Base-by-base conservation (phyloP, 768 basidiomycete species). In the Paxillus involutus region DNA sequence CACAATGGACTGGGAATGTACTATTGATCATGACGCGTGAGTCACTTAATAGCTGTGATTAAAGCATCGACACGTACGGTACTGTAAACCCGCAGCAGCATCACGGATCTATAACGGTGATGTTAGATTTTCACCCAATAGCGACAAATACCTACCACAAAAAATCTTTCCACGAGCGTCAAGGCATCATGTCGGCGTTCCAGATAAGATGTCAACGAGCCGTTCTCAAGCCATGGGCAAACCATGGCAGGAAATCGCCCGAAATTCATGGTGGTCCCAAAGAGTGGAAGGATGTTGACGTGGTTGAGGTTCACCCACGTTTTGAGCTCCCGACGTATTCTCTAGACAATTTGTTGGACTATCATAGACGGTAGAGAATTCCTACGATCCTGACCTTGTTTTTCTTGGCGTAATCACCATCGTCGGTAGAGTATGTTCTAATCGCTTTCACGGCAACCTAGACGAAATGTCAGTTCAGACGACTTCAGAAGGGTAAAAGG, bases 1-100 rank as follows among this genome's bases (percentile, higher is more conserved):
- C 13, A 75, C 63, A 26, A 77, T 69, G 10, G 65, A 59, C 12
- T 29, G 24, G n/a, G 60, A 60, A 36, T 57, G 55, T 8, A 48
- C 52, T 56, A 37, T 32, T 10, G 30, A 10, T 10, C 30, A 39
- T 3, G 9, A 6, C 37, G 13, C 37, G 2, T 39, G 13, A 39
- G 37, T 2, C 9, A 24, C 17, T 32, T 16, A 10, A 53, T n/a
- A 47, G 24, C 4, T 6, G 35, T 37, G 13, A 32, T 10, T 32
- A 10, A 10, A 8, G 3, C 30, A n/a, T 32, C 19, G 53, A 8
- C n/a, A 35, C 48, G 11, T 21, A 43, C 53, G 47, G 6, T 54
- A 54, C 17, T 41, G 49, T 41, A 54, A 47, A 21, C 53, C 53
- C 9, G 53, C 48, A 21, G 53, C 49, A 24, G 51, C 13, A 33